Evolutionary conservation across 352 stramenopile genomes (phyloP).

Genomic region (Globisporangium canariense): DNA sequence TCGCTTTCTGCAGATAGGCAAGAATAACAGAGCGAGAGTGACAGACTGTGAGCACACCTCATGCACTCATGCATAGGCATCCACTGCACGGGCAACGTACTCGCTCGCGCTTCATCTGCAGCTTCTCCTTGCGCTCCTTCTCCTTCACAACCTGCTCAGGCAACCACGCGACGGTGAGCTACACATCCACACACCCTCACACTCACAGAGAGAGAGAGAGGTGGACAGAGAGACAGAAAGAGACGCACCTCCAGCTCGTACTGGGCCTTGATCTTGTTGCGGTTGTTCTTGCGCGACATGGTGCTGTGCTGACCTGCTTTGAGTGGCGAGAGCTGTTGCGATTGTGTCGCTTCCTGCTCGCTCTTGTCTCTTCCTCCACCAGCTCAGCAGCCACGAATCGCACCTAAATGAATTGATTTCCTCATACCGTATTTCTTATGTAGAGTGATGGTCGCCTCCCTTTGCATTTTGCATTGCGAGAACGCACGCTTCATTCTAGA

Average conservation of each 20-base stretch:
- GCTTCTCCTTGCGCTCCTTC: slow-evolving; percentile 66
- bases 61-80: neutral
- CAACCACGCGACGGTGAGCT: neutral
- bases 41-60: neutral
- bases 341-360: slow-evolving; percentile 11
- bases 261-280: slow-evolving; percentile 76
- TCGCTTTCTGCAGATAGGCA: slow-evolving; percentile 39
- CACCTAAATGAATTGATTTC: neutral
- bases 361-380: neutral
- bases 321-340: neutral
- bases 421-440: too few species aligned
- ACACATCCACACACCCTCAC: neutral
- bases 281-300: slow-evolving; percentile 84
- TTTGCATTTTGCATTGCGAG: too few species aligned
- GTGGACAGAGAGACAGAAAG: slow-evolving; percentile 3
- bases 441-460: too few species aligned
- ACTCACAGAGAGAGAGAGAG: slow-evolving; percentile 5
- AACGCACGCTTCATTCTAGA: too few species aligned
- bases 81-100: slow-evolving; percentile 20
- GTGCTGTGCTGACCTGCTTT: neutral
- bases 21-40: neutral
- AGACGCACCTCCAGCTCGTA: slow-evolving; percentile 62
- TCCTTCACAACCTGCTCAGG: slow-evolving; percentile 34
- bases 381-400: neutral
- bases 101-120: slow-evolving; percentile 68